Evolutionary conservation across 352 stramenopile genomes (phyloP), one percentile per base, ranked within the genome.

Genomic region (Pythium vanterpoolii): DNA sequence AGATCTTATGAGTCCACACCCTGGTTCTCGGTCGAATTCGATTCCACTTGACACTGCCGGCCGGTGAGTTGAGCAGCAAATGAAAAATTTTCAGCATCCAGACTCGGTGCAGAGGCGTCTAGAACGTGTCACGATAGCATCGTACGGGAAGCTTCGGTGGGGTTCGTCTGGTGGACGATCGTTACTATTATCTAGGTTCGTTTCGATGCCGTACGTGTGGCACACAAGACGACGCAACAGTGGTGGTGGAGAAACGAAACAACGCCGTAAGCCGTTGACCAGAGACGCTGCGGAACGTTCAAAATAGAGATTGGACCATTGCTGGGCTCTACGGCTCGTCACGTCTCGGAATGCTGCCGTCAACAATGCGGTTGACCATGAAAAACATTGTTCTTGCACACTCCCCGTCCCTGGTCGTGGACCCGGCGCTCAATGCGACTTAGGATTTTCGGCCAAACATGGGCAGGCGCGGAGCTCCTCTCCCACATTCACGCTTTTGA

Each of bases 331-430:
- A 34, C n/a, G 4, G n/a, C 27, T 60, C 53, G 40, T 42, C 40
- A 51, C 52, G 52, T 60, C 52, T 30, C 52, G 24, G 39, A 60
- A 19, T 33, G 5, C 33, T n/a, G 9, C 4, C 26, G 26, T 18
- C 27, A 42, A 60, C 40, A 16, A 5, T 52, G 53, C 39, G 53
- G 53, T 45, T 60, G 44, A 54, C 54, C 1, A 61, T 19, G 2
- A 23, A 9, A 38, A 4, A 9, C 10, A 31, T 45, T 44, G 23
- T 38, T 47, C 5, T 53, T 52, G 4, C 54, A 54, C 16, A 18
- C 38, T 43, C 24, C 54, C 33, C 39, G 36, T 58, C 34, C 44
- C 44, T 26, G 18, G 19, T 46, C 43, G n/a, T 39, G 30, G 42
- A 54, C 43, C 14, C 7, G 43, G 43, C 43, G 33, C 27, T 39